Base-by-base conservation (phyloP, 331 rosid genomes). In the Quercus lobata region DNA sequence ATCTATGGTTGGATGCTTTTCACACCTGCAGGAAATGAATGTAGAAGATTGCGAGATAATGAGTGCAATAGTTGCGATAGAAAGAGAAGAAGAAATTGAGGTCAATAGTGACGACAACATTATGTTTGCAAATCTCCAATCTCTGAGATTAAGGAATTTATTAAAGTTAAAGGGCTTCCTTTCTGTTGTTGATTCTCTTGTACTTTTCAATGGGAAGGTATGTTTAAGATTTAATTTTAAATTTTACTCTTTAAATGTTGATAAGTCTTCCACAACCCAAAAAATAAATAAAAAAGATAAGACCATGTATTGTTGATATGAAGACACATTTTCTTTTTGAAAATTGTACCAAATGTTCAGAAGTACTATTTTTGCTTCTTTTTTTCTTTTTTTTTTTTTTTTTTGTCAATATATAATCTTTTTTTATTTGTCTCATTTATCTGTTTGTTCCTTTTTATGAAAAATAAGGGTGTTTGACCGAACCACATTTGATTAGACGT, bases 41-140 rank as follows among this genome's bases (percentile, higher is more conserved):
- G 79, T 86, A 55, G 10, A 9, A 1, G 9, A 27, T 1, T 86
- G 89, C 16, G 0, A 62, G 14, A 34, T 19, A 25, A 30, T 86
- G 81, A 29, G 34, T 21, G 81, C 63, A 63, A 74, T 83, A 30
- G 81, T 83, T 10, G 0, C 0, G 0, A 18, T 1, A 29, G 78
- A 34, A 14, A 25, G 15, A 7, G 21, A 58, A 34, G 19, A 35
- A 4, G 19, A 35, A 4, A 32, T 30, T 49, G 68, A 16, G 16
- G 37, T 44, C 4, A 5, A 52, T 18, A 5, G 1, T 34, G 29
- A 54, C 2, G 1, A 2, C 21, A 22, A 0, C 16, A 46, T 74
- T 17, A 1, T 2, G 10, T 78, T 83, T 46, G 72, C 69, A 17
- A 29, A 74, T 34, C 29, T 83, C 16, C 80, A 58, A 2, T 52